Base-by-base conservation (phyloP, 495 filamentous ascomycete genomes). In the Melanomma pulvis-pyrius region DNA sequence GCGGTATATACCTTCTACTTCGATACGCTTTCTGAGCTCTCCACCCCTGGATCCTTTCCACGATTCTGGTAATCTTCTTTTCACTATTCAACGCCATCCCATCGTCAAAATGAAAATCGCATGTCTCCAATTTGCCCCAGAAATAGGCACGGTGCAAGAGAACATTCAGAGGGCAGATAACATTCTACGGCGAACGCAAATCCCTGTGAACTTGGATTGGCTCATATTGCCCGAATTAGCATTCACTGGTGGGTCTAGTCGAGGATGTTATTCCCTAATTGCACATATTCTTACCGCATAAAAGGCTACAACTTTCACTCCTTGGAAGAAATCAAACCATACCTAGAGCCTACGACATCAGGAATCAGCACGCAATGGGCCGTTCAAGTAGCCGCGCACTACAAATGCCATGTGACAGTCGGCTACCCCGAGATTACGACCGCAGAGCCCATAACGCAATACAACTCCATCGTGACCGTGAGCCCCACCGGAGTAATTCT, bases 261-360 rank as follows among this genome's bases (percentile, higher is more conserved):
- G 19, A 48, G 8, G 3, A 44, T 2, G 9, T 15, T 44, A 17
- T 44, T 6, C 39, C 39, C 39, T 17, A 2, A n/a, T 3, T 15
- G n/a, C 8, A 15, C 17, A 44, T 3, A 15, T 44, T 2, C 39
- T 44, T 2, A 44, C 39, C 39, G 9, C 13, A 17, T 2, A 15
- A 2, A 24, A 92, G 93, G 94, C 22, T 98, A 97, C 81, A 96
- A 97, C 74, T 96, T 96, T 79, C 85, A 86, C 26, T 92, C 91
- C 21, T 73, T 90, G 59, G 79, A 87, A 55, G 83, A 91, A 30
- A 96, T 98, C 54, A 80, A 74, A 64, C 91, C 91, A 1, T 90
- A 84, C 73, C 84, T 96, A n/a, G 94, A 98, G 74, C 87, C 86
- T 21, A 88, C 84, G 17, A 84, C 86, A 2, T 74, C 86, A 0